Evolutionary conservation across 306 rosid genomes (phyloP).

Genomic region (Oemleria cerasiformis): DNA sequence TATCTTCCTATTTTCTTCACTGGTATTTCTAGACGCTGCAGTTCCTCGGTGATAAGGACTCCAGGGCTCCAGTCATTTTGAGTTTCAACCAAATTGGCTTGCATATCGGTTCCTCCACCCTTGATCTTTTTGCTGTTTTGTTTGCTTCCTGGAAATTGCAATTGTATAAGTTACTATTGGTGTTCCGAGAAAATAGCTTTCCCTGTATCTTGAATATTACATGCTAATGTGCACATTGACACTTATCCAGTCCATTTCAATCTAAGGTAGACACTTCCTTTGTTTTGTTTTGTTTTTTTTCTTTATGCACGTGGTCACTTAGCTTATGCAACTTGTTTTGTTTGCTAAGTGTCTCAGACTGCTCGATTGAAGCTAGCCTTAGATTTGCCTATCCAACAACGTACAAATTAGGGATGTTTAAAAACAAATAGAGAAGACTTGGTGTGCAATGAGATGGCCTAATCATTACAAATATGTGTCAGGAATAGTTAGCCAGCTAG

Average conservation of each 20-base stretch:
- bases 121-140: conserved; percentile 1
- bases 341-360: neutral
- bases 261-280: neutral
- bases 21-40: conserved; percentile 34
- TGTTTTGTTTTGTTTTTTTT: too few relatives aligned
- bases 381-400: neutral
- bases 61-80: conserved; percentile 19
- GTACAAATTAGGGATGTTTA: neutral
- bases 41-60: conserved; percentile 39
- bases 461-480: neutral
- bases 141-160: conserved; percentile 10
- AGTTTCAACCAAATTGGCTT: conserved; percentile 21
- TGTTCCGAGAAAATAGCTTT: neutral
- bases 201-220: neutral
- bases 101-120: conserved; percentile 9
- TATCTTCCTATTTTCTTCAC: conserved; percentile 25
- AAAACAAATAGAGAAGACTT: neutral
- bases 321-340: neutral
- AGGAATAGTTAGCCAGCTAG: neutral
- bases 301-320: neutral
- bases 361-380: neutral
- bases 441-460: neutral
- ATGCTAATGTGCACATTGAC: neutral
- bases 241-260: neutral
- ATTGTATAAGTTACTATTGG: conserved; percentile 11